phyloP scores from a whole-genome alignment of 768 basidiomycete genomes.

The Lactifluus hygrophoroides region DNA sequence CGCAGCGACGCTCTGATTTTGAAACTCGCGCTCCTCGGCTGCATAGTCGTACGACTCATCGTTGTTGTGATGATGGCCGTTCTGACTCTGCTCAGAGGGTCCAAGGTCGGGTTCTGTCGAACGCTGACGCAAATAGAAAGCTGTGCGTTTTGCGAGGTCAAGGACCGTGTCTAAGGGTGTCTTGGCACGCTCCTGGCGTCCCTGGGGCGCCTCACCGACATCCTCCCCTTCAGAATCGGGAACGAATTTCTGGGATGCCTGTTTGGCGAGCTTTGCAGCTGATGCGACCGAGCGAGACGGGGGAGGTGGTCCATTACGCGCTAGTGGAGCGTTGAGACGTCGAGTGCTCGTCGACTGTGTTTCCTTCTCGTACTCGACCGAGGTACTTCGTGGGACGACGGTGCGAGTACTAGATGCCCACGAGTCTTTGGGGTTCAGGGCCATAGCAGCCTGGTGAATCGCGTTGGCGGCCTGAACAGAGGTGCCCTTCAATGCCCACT shows the following conservation, averaged over 20 bases:
- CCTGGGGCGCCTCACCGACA: constrained; percentile 37
- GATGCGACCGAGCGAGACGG: constrained; percentile 22
- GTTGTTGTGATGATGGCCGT: constrained; percentile 23
- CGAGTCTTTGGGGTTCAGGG: constrained; percentile 47
- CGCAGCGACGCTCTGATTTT: constrained; percentile 21
- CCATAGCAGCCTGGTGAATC: constrained; percentile 58
- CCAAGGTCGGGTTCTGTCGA: constrained; percentile 44
- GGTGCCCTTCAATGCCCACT: constrained; percentile 72
- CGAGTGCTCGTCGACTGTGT: constrained; percentile 45
- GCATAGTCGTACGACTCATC: constrained; percentile 60
- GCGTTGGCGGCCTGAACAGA: constrained; percentile 82
- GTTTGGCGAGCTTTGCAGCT: constrained; percentile 42
- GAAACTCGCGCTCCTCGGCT: constrained; percentile 62
- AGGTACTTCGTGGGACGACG: constrained; percentile 60
- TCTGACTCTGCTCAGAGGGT: constrained; percentile 14
- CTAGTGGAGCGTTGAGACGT: constrained; percentile 53
- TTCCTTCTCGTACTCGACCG: constrained; percentile 71
- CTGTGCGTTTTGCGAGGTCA: constrained; percentile 49
- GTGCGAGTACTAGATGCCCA: constrained; percentile 54
- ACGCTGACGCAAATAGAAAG: constrained; percentile 57
- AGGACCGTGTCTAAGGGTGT: constrained; percentile 59
- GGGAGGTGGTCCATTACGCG: constrained; percentile 32
- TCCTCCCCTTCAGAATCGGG: constrained; percentile 51
- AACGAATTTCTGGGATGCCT: constrained; percentile 44
- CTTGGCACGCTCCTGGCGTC: constrained; percentile 42